phyloP scores from a whole-genome alignment of 2,329 filamentous ascomycete genomes.

The Diplodia corticola region DNA sequence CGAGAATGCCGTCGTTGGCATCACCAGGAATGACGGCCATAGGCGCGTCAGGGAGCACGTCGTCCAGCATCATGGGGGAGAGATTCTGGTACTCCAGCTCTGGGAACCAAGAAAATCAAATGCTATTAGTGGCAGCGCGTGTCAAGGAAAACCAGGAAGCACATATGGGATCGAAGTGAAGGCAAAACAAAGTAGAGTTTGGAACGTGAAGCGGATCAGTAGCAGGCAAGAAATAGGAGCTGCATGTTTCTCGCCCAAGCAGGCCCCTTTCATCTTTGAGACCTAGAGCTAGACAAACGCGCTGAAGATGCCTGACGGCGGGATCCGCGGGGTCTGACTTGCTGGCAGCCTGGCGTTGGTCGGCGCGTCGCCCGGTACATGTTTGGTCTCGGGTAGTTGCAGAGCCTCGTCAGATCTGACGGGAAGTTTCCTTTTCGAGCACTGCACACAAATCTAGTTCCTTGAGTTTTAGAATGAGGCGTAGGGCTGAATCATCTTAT shows the following conservation, averaged over 20 bases:
- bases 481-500: background rate
- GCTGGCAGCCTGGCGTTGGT: background rate
- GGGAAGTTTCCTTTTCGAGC: background rate
- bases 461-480: background rate
- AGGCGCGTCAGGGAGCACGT: background rate
- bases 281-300: slow-evolving; percentile 2
- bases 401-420: background rate
- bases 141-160: too few species aligned
- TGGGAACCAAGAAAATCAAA: background rate
- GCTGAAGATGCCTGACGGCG: background rate
- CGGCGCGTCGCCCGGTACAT: background rate
- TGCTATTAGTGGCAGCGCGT: too few species aligned
- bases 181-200: too few species aligned
- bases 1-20: background rate
- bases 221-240: background rate
- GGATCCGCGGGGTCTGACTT: background rate
- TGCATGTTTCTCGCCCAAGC: background rate
- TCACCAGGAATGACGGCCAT: background rate
- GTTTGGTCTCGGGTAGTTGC: slow-evolving; percentile 14
- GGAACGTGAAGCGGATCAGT: too few species aligned
- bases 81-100: too few species aligned
- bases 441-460: background rate
- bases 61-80: background rate
- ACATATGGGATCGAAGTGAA: background rate
- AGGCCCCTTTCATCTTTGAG: too few species aligned